Evolutionary conservation across 1,139 yeast species (phyloP), one percentile per base, ranked within the genome.

Genomic region (Kodamaea ohmeri): DNA sequence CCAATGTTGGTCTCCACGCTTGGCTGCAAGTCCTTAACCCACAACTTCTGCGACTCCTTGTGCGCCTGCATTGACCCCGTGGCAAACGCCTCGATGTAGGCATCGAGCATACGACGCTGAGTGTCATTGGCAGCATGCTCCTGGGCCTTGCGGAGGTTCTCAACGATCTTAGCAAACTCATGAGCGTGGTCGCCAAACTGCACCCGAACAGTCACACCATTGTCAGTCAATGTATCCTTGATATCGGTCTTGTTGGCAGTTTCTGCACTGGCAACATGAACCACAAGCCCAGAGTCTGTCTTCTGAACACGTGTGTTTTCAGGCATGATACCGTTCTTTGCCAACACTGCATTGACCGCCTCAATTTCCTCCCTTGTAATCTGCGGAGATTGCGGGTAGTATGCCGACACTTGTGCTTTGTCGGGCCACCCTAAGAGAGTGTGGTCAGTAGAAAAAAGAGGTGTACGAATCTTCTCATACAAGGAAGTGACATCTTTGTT

Each of bases 21-120:
- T 11, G 96, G 96, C 6, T 87, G 83, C 39, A 85, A 62, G 56
- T 88, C 96, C 56, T 85, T 84, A 42, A 88, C 95, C 96, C 96
- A 88, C 47, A 76, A 73, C 42, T 81, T 78, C 61, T 88, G 96
- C 0, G 96, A 83, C 41, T 83, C 76, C 55, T 85, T 84, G 61
- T 88, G 96, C 12, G 90, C 86, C 45, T 81, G 77, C 80, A 87
- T 82, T 6, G 92, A 82, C 21, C 96, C 96, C 8, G 92, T 80
- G 48, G 71, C 61, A 62, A 88, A 88, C 3, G 94, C 78, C 36
- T 77, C 76, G 43, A 79, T 73, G 56, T 88, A 88, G 38, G 73
- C 67, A 7, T 69, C 73, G 21, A 87, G 58, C 86, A 87, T 80
- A 41, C 73, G 68, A 11, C 49, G 56, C 59, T 88, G 95, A 19